Evolutionary conservation across 768 basidiomycete genomes (phyloP), one percentile per base, ranked within the genome.

Genomic region (Collybia sp.): DNA sequence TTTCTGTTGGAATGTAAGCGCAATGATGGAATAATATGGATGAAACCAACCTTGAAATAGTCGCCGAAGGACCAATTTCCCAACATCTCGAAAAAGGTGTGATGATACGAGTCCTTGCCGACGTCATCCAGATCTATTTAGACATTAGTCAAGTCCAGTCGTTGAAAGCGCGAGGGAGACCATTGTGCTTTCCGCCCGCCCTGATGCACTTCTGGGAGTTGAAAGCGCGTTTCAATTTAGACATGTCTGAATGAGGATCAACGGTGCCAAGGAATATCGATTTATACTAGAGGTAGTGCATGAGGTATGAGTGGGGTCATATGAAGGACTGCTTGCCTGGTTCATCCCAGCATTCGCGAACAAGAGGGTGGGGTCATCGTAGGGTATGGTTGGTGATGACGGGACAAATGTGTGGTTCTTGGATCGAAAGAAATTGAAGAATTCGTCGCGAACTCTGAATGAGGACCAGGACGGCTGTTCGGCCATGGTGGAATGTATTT

Each of bases 21-120:
- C 41, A 41, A 42, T 39, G 32, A 52, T 50, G 44, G 45, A 34
- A 30, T 31, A 38, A 38, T 12, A 18, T 50, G n/a, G n/a, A 16
- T 37, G 34, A 19, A 36, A 56, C 63, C 38, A 43, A 82, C 94
- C 82, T 99, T 99, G 83, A 99, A 99, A 72, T 99, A 99, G 66
- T 99, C 94, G 0, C 96, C 96, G 55, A 98, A 99, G 3, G 94
- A 97, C 96, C 96, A 99, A 65, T 99, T 99, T 33, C 96, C 96
- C 52, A 99, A 69, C 96, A 99, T 99, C 69, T 99, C 96, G 59
- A 99, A 99, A 70, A 95, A 94, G 1, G 92, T 96, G 60, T 95
- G 89, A 59, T 97, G 95, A 64, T 97, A 97, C 2, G 93, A 94
- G 62, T 97, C 96, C 67, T 93, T 95, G 33, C 96, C 96, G 47